Evolutionary conservation across 75 land plant genomes (phyloP).

Genomic region (Adiantum capillusveneris): DNA sequence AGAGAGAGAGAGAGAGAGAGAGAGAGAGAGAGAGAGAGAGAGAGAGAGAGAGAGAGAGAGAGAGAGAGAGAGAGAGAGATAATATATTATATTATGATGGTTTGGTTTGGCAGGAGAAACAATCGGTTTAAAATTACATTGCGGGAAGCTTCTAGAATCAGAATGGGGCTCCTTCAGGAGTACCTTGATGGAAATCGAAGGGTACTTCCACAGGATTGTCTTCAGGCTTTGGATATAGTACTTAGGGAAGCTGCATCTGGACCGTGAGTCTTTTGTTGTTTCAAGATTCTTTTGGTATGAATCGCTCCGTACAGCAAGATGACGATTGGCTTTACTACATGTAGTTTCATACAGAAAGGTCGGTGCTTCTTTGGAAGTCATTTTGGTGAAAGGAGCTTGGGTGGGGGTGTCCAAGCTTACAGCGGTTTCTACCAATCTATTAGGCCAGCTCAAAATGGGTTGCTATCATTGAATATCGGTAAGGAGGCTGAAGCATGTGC

Average conservation of each 20-base stretch:
- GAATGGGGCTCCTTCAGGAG: slow-evolving; percentile 7
- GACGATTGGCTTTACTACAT: not conserved
- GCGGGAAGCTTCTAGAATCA: slow-evolving; percentile 8
- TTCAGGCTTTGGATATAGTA: slow-evolving; percentile 23
- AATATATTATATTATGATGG: too few species aligned
- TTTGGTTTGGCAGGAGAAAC: slow-evolving; percentile 12
- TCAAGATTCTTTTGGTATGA: too few species aligned
- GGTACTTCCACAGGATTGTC: slow-evolving; percentile 13
- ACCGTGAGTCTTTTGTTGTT: slow-evolving; percentile 4
- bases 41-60: too few species aligned
- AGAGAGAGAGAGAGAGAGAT: too few species aligned
- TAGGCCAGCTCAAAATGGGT: slow-evolving; percentile 9
- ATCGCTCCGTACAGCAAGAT: too few species aligned
- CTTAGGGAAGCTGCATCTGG: slow-evolving; percentile 16
- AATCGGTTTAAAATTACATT: slow-evolving; percentile 8
- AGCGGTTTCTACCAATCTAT: slow-evolving; percentile 22
- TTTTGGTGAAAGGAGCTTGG: slow-evolving; percentile 9
- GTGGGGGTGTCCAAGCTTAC: slow-evolving; percentile 23
- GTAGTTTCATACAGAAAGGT: slow-evolving; percentile 13
- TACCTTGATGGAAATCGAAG: slow-evolving; percentile 10
- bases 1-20: too few species aligned
- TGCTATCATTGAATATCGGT: slow-evolving; percentile 17
- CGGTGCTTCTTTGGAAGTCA: slow-evolving; percentile 11
- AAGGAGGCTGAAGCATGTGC: too few species aligned
- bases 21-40: too few species aligned